Base-by-base conservation (phyloP, 352 stramenopile genomes). In the Globisporangium rhizosaccharum region DNA sequence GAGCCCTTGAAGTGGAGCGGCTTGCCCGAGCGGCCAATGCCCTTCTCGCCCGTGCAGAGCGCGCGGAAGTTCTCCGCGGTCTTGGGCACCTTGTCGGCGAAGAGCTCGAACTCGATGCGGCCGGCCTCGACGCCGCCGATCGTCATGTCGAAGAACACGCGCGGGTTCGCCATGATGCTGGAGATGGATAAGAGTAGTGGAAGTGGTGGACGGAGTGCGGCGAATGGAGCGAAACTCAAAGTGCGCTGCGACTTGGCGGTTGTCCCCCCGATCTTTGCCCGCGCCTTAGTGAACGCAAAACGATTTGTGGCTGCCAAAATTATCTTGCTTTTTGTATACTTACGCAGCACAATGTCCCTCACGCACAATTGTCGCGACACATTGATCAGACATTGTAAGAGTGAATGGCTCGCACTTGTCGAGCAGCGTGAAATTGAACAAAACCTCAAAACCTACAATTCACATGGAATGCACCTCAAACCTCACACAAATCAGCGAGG, bases 121-220 rank as follows among this genome's bases (percentile, higher is more conserved):
- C 97, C 97, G 14, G 79, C 81, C 52, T 92, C 71, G 54, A 80
- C 76, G 47, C 92, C 95, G 60, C 88, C 95, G 64, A 99, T 90
- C 72, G 92, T 90, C 77, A 99, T 98, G 70, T 99, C 97, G 66
- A 99, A 98, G 72, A 98, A 99, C 37, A 99, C 97, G 46, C 79
- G 71, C 44, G 92, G 92, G 83, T 98, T 96, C 55, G 83, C 54
- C 85, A 94, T 94, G 63, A 68, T 79, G 51, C 41, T 61, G 57
- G 41, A 44, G 28, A 5, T 33, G 59, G 49, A 63, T 46, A 26
- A n/a, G 33, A 18, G 41, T 33, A 8, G 44, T 12, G 45, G 54
- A 53, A 23, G 18, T 51, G 51, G 47, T 25, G 26, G 51, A 60
- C 51, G 51, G 56, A 65, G 77, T 77, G 63, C 50, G 65, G 64